Base-by-base conservation (phyloP, 139 green algal species). In the Volvox reticuliferus region DNA sequence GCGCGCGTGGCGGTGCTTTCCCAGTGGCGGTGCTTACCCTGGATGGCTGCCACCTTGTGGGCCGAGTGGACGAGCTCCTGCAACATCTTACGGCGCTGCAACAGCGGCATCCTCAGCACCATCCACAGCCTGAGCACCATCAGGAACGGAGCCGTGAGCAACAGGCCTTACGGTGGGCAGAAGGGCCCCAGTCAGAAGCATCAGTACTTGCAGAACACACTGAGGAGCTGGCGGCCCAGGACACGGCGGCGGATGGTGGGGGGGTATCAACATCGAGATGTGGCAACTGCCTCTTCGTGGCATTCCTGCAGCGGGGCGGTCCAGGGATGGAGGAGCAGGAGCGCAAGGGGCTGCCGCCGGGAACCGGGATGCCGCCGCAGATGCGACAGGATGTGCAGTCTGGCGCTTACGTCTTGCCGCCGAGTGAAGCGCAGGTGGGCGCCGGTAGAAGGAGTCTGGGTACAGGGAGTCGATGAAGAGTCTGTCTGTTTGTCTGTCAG, bases 21-120 rank as follows among this genome's bases (percentile, higher is more conserved):
- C 19, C 82, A 96, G 92, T 91, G 20, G 80, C 37, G 28, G 33
- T 87, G 2, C 69, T 96, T 24, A 78, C 71, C 26, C 62, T 94
- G 30, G 79, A 93, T n/a, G 93, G 92, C 67, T 96, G 93, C 91
- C 82, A 79, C 71, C 93, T 95, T 35, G 20, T 96, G 67, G 82
- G 94, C 37, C 88, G 92, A 14, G 28, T 50, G 2, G 55, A 92
- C n/a, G 44, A 71, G 37, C 78, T 94, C 61, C 32, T 16, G 5
- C 0, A 0, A 1, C 69, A 89, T 21, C 32, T 61, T 28, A 55
- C 12, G 50, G 65, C 26, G 61, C n/a, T 69, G n/a, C 28, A 20
- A 26, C 12, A 0, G n/a, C 28, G 35, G 55, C 22, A 79, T 21
- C 2, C 30, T 28, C 21, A 68, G 69, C 33, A 63, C n/a, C n/a